These are phyloP conservation scores for Boletus sp. DNA, from an alignment of 768 basidiomycete genomes.

Conservation along the genomic window DNA sequence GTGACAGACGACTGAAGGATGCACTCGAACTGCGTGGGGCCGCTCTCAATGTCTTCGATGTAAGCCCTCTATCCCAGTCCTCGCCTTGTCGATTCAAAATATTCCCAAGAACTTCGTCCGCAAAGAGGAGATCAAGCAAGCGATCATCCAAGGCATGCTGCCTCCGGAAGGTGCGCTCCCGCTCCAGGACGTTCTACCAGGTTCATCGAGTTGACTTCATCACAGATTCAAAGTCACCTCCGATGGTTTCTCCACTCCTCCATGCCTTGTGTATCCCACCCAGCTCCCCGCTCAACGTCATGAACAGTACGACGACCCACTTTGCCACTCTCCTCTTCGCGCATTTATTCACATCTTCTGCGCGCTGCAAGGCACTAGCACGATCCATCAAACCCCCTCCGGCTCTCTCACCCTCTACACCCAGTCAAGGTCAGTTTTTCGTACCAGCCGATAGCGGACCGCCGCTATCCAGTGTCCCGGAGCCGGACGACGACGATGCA, in stretches of 20 bases:
- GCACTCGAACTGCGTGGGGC: conserved; percentile 73
- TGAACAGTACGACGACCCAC: conserved; percentile 62
- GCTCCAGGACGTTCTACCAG: background rate
- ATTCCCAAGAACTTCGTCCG: conserved; percentile 66
- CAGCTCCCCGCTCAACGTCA: conserved; percentile 55
- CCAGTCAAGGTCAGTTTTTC: conserved; percentile 53
- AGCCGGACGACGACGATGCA: conserved; percentile 56
- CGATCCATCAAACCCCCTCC: conserved; percentile 60
- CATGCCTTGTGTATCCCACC: conserved; percentile 66
- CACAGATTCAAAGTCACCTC: conserved; percentile 33
- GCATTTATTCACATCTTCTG: conserved; percentile 69
- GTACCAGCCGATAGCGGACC: conserved; percentile 70
- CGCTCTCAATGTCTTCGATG: conserved; percentile 83
- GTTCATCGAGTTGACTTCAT: background rate
- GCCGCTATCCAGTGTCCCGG: conserved; percentile 31
- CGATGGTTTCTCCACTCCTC: conserved; percentile 63
- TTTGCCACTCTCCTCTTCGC: conserved; percentile 78
- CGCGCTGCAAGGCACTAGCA: conserved; percentile 61
- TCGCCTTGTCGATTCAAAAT: background rate
- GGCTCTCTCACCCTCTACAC: conserved; percentile 28
- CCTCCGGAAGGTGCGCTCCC: conserved; percentile 47
- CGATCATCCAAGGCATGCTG: conserved; percentile 71
- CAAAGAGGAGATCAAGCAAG: conserved; percentile 66
- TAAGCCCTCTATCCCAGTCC: conserved; percentile 31
- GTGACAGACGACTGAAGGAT: conserved; percentile 58